Evolutionary conservation across 495 filamentous ascomycete species (phyloP), one percentile per base, ranked within the genome.

Genomic region (Amorphotheca resinae): DNA sequence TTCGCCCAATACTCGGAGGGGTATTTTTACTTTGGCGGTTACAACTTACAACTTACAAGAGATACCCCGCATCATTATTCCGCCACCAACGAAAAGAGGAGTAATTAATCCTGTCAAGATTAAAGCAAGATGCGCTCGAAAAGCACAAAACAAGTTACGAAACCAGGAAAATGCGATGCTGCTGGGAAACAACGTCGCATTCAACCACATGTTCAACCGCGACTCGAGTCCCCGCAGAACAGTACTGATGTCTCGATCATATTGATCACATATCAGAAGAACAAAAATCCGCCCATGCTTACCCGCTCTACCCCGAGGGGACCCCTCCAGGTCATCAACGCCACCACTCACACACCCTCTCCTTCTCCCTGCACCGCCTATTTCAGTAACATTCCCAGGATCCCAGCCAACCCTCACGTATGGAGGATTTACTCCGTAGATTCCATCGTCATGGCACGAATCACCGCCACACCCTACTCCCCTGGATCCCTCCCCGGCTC

Each of bases 301-400:
- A 30, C 6, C 7, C 26, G 26, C 12, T 6, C 12, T 12, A 30
- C 7, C 26, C 26, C 12, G 26, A 30, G 26, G 26, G 16, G 16
- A 23, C 14, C 8, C 11, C 14, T 9, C 14, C 17, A 22, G 9
- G 21, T n/a, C 37, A 23, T 23, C 37, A 15, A 5, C 33, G 33
- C 16, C 20, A 21, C 37, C 37, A 23, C 37, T 25, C 37, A 2
- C 20, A 39, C 37, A 39, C 37, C 37, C 37, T 39, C 37, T 23
- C 26, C 11, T 6, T 12, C 8, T 14, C 16, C 12, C 11, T 25
- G 16, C 22, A 16, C 38, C 3, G 4, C 37, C 37, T 25, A 9
- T 39, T 39, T 18, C 17, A n/a, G n/a, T n/a, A n/a, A n/a, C n/a
- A n/a, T n/a, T n/a, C n/a, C n/a, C n/a, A n/a, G n/a, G n/a, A n/a